phyloP scores from a whole-genome alignment of 139 green algal genomes.

The Chlorella sp. region DNA sequence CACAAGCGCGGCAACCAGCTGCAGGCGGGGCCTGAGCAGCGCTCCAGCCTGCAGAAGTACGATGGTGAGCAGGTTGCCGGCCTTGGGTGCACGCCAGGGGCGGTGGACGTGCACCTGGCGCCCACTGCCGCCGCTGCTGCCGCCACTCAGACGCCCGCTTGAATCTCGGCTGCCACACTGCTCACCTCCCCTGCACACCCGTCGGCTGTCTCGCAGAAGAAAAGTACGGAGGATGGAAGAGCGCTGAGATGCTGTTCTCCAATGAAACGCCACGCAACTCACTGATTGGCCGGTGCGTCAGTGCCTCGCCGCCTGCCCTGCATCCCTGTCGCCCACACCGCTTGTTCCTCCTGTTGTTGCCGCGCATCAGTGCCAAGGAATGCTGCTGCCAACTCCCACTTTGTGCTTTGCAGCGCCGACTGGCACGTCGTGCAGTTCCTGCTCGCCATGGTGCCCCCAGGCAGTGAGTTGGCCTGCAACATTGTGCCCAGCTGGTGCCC shows the following conservation, averaged over 20 bases:
- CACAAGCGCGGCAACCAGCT: not conserved
- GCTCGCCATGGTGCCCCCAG: constrained; percentile 43
- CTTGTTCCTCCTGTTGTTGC: too few relatives aligned
- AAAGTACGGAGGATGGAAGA: constrained; percentile 43
- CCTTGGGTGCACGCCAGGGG: too few relatives aligned
- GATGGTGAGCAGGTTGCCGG: not conserved
- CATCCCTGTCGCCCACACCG: too few relatives aligned
- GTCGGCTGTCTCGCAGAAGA: constrained; percentile 1
- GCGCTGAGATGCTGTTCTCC: constrained; percentile 35
- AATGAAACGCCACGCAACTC: not conserved
- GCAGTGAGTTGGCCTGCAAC: constrained; percentile 13
- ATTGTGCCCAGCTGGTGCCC: not conserved
- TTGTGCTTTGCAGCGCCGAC: constrained; percentile 38
- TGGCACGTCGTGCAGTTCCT: constrained; percentile 58
- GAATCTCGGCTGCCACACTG: not conserved
- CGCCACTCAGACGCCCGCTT: too few relatives aligned
- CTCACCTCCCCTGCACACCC: not conserved
- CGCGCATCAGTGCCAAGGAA: not conserved
- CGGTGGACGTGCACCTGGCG: too few relatives aligned
- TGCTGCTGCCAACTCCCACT: not conserved
- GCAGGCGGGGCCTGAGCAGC: not conserved
- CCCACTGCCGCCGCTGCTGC: too few relatives aligned
- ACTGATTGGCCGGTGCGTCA: not conserved
- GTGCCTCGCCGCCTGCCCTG: not conserved
- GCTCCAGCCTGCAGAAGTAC: not conserved